Percentiles rank a stretch among this genome's conserved stretches.
Evolutionary conservation across 768 basidiomycete genomes (phyloP).

Genomic region (Artomyces pyxidatus): DNA sequence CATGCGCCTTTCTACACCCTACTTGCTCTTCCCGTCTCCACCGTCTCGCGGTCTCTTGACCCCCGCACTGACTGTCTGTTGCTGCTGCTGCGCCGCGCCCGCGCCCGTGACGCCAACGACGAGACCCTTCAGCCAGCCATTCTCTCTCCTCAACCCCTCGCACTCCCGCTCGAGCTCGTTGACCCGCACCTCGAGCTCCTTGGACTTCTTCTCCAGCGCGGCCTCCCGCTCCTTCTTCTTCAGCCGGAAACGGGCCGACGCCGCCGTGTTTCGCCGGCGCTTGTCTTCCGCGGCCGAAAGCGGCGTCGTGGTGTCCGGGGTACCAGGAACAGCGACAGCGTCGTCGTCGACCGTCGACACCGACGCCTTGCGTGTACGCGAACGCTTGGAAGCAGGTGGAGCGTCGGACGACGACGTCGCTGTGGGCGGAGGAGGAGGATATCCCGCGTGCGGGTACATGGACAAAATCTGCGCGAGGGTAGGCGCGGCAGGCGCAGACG

Average conservation of each 20-base stretch:
- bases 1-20: too few relatives aligned
- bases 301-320: constrained; percentile 17
- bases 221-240: constrained; percentile 97
- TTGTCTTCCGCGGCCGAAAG: constrained; percentile 74
- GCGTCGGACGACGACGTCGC: constrained; percentile 14
- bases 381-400: constrained; percentile 12
- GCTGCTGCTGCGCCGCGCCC: constrained; percentile 29
- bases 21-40: neutral
- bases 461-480: constrained; percentile 47
- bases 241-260: constrained; percentile 85
- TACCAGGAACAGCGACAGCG: constrained; percentile 11
- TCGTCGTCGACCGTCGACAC: constrained; percentile 25
- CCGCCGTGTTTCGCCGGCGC: constrained; percentile 87
- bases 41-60: constrained; percentile 18
- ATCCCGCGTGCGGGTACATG: constrained; percentile 32
- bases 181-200: constrained; percentile 76
- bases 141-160: constrained; percentile 80
- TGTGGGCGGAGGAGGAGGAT: constrained; percentile 10
- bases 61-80: constrained; percentile 10
- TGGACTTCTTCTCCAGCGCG: constrained; percentile 76
- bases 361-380: constrained; percentile 37
- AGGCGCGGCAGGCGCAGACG: neutral
- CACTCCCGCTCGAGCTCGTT: constrained; percentile 85
- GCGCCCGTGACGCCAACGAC: constrained; percentile 84
- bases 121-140: constrained; percentile 86